phyloP scores from a whole-genome alignment of 768 basidiomycete species.

The Solioccasus polychromus region DNA sequence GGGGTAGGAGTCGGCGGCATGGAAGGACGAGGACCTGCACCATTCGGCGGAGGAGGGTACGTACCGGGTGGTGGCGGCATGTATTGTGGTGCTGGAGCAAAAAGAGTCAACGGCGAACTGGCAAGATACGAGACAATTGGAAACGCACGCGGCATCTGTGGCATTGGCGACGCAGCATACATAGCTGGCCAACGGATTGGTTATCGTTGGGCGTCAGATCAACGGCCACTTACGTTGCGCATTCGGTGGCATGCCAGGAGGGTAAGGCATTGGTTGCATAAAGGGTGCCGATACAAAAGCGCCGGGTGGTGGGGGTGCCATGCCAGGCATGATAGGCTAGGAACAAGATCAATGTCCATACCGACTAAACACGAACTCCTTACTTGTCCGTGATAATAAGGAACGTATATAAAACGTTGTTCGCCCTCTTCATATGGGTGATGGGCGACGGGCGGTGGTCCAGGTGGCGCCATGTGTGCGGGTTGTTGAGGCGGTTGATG shows the following conservation, averaged over 20 bases:
- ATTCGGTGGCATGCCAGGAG: slow-evolving; percentile 75
- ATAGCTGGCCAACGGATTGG: slow-evolving; percentile 48
- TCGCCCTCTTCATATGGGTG: slow-evolving; percentile 78
- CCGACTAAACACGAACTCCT: neutral
- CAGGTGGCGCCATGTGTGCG: slow-evolving; percentile 63
- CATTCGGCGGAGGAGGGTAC: slow-evolving; percentile 77
- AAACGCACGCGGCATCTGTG: slow-evolving; percentile 81
- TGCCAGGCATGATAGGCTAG: slow-evolving; percentile 83
- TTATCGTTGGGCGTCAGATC: neutral
- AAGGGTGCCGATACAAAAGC: slow-evolving; percentile 77
- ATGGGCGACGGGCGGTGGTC: slow-evolving; percentile 67
- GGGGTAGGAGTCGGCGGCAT: slow-evolving; percentile 93
- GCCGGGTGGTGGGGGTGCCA: slow-evolving; percentile 77
- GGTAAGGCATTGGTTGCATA: slow-evolving; percentile 85
- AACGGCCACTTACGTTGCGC: slow-evolving; percentile 41
- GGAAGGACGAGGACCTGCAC: slow-evolving; percentile 74
- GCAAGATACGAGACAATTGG: neutral
- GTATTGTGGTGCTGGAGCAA: slow-evolving; percentile 59
- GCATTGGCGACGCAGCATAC: slow-evolving; percentile 80
- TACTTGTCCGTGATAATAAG: slow-evolving; percentile 80
- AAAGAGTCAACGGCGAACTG: slow-evolving; percentile 5
- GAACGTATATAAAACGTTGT: slow-evolving; percentile 74
- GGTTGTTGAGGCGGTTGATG: slow-evolving; percentile 63
- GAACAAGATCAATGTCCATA: slow-evolving; percentile 4
- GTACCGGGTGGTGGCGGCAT: slow-evolving; percentile 78